Evolutionary conservation across 2,329 filamentous ascomycete species (phyloP), one percentile per base, ranked within the genome.

Genomic region (Pestalotiopsis sp.): DNA sequence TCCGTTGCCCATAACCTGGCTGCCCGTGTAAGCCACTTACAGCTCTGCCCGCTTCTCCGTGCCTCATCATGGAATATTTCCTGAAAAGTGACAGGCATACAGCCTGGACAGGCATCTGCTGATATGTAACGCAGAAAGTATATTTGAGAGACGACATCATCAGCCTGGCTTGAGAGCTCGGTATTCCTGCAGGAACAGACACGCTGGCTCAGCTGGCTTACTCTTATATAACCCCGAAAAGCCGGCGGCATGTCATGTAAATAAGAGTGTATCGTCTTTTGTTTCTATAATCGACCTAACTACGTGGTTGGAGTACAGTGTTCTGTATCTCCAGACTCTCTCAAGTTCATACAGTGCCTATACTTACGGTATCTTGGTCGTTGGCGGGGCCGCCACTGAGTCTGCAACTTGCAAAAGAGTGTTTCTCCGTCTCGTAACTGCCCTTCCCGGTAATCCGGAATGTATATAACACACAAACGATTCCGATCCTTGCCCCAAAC

Each of bases 21-120:
- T 36, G 31, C 31, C 31, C 45, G 45, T 52, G 13, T 66, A 31
- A 31, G 31, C 63, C 63, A 56, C 36, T 49, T 66, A 40, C 63
- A 66, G 63, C 38, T 36, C 41, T 66, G 63, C 63, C 63, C 49
- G 63, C 63, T 57, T 66, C 31, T 62, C 25, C 11, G 27, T 27
- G 57, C 57, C 57, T 27, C 57, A 36, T 23, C 7, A 20, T 52
- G 45, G 45, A 52, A 52, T 52, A 52, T 52, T 20, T 52, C 20
- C 45, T 52, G 17, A 52, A 36, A 52, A 52, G 17, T 52, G 45
- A n/a, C 45, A n/a, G 17, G 45, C 45, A n/a, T 52, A 52, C 17
- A 20, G 45, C 45, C 45, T n/a, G 17, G 45, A 20, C 45, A 6
- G 9, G 45, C 45, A 52, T 20, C 45, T 52, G 45, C 17, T 20